Conservation (phyloP, 768 basidiomycete genomes). For the Hygrophorus russula region DNA sequence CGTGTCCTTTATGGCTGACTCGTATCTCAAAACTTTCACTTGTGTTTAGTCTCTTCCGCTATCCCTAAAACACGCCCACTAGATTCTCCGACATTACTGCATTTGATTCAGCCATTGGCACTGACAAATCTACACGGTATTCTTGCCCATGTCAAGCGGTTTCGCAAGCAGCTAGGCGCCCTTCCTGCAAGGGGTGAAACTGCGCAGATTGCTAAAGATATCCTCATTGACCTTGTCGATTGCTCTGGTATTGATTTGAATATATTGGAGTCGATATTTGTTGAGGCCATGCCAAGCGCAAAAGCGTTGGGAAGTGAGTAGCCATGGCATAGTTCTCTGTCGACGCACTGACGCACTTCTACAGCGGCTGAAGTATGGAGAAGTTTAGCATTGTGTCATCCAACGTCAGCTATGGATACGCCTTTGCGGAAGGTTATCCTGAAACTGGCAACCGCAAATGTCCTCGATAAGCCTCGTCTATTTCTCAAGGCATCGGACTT, state of each 20-base stretch:
- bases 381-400: conserved; percentile 51
- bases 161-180: conserved; percentile 40
- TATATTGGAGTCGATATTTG: conserved; percentile 36
- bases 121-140: conserved; percentile 39
- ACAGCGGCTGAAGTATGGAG: conserved; percentile 41
- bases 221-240: conserved; percentile 51
- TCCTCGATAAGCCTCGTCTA: conserved; percentile 54
- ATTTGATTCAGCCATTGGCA: conserved; percentile 51
- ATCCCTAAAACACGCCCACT: conserved; percentile 10
- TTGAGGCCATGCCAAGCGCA: conserved; percentile 22
- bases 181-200: conserved; percentile 49
- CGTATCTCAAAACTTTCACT: not conserved
- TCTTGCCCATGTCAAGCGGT: conserved; percentile 45
- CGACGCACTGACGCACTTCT: conserved; percentile 5
- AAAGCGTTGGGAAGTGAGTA: conserved; percentile 23
- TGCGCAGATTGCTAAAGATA: conserved; percentile 51
- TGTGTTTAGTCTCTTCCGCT: conserved; percentile 2
- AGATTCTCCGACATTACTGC: conserved; percentile 36
- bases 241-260: conserved; percentile 54
- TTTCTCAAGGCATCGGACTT: conserved; percentile 67
- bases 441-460: conserved; percentile 33
- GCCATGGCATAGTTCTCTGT: not conserved
- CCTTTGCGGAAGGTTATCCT: conserved; percentile 32
- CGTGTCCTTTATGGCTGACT: not conserved
- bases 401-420: conserved; percentile 32